phyloP scores from a whole-genome alignment of 257 asterid genomes.

The Capsicum baccatum region DNA sequence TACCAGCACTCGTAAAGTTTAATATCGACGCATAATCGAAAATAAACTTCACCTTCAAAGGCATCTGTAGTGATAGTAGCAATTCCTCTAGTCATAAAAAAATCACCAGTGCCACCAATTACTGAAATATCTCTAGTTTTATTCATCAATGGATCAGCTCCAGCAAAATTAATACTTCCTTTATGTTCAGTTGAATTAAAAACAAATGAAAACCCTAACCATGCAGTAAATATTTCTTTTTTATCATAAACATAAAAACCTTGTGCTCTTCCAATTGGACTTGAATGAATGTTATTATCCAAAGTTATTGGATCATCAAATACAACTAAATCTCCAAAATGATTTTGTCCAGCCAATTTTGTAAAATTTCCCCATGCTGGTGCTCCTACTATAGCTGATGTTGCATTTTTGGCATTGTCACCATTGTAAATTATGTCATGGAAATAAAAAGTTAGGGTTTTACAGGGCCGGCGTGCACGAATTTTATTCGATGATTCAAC shows the following conservation, averaged over 20 bases:
- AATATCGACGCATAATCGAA: slow-evolving; percentile 65
- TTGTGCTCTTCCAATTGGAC: slow-evolving; percentile 79
- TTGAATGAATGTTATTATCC: slow-evolving; percentile 67
- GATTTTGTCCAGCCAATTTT: slow-evolving; percentile 43
- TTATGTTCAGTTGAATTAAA: slow-evolving; percentile 62
- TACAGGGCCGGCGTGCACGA: slow-evolving; percentile 53
- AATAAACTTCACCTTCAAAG: slow-evolving; percentile 68
- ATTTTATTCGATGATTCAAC: slow-evolving; percentile 17
- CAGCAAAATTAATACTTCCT: slow-evolving; percentile 72
- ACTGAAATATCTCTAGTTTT: slow-evolving; percentile 82
- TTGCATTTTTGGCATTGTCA: slow-evolving; percentile 63
- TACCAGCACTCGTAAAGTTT: slow-evolving; percentile 78
- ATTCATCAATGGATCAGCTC: slow-evolving; percentile 77
- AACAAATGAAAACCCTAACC: slow-evolving; percentile 74
- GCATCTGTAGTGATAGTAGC: slow-evolving; percentile 78
- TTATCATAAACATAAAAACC: slow-evolving; percentile 69
- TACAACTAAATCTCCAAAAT: slow-evolving; percentile 66
- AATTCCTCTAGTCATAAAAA: slow-evolving; percentile 85
- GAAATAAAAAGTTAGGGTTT: slow-evolving; percentile 56
- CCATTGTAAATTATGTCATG: slow-evolving; percentile 84
- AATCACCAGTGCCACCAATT: slow-evolving; percentile 87
- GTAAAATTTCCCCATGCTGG: slow-evolving; percentile 76
- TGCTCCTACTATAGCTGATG: slow-evolving; percentile 66
- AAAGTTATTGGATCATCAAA: slow-evolving; percentile 82
- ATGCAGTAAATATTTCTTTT: slow-evolving; percentile 54